These are phyloP conservation scores for Creolimax fragrantissima DNA, from an alignment of 78 protist species.

Conservation along the genomic window DNA sequence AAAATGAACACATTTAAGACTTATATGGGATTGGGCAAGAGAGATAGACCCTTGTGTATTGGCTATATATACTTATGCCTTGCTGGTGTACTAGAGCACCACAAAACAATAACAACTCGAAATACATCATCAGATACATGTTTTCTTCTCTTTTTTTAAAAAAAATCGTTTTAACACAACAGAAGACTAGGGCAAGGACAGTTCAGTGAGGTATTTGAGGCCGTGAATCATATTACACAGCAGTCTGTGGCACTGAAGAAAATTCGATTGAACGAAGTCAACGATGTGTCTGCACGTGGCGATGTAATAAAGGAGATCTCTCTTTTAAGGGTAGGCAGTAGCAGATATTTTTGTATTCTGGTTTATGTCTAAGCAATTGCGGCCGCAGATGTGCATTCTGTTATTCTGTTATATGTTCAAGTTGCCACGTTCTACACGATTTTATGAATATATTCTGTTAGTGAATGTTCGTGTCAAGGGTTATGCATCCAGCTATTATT, in stretches of 20 bases:
- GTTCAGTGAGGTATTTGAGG: neutral
- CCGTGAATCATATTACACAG: neutral
- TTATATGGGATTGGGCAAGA: neutral
- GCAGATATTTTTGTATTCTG: no score
- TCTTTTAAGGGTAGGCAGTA: constrained; percentile 8
- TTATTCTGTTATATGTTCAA: no score
- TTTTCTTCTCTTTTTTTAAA: neutral
- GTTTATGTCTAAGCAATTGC: no score
- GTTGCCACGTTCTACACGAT: no score
- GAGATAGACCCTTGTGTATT: neutral
- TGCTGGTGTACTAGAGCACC: no score
- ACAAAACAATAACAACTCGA: neutral
- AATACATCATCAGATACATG: neutral
- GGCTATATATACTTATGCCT: neutral
- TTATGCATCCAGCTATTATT: no score
- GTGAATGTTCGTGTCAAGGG: no score
- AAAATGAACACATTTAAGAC: neutral
- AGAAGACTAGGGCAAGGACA: constrained; percentile 4
- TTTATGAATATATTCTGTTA: no score
- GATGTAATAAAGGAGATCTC: constrained; percentile 34
- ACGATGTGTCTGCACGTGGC: neutral
- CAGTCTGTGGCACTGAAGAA: constrained; percentile 24
- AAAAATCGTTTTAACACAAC: neutral
- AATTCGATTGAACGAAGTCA: constrained; percentile 28
- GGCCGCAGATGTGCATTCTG: no score